Evolutionary conservation across 169 alveolate genomes (phyloP), one percentile per base, ranked within the genome.

Genomic region (Cystoisospora suis): DNA sequence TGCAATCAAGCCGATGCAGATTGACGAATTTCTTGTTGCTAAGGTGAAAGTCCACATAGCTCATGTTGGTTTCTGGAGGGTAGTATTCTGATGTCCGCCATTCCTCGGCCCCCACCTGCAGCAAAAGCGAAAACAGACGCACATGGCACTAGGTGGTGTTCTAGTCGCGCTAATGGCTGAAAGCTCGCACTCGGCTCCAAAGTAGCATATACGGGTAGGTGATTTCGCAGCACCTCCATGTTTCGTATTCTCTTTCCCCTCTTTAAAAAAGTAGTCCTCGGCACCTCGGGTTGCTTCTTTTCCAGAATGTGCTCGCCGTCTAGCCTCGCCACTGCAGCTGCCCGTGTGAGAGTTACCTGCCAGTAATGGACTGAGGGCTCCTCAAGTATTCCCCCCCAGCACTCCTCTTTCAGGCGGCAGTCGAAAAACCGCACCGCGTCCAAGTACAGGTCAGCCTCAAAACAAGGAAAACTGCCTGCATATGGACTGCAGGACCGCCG

Each of bases 351-450:
- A 34, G 23, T 34, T 45, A 93, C 95, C 90, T 91, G 95, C 92
- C 89, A 93, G 93, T 44, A 93, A 61, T 93, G 95, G 65, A 93
- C 94, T 29, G 93, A 90, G 15, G 89, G 81, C 36, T 89, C 95
- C 38, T 91, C 93, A 4, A 45, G 47, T 23, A 58, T 77, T 56
- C 81, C 59, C 1, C 86, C 94, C 95, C 95, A 93, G 81, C 95
- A 93, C 40, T 89, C 75, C 53, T 92, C 90, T 72, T 90, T 91
- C 27, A 93, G 90, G 27, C 75, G 80, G 59, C 95, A 93, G 70
- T 93, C 95, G 91, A 93, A 91, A 86, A 93, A 93, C 45, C 95
- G 91, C 4, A 93, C 94, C 42, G 90, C 80, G 72, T 88, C 95
- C 36, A 70, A 59, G 75, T 93, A 93, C n/a, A 85, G 61, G 44